Evolutionary conservation across 805 yeast genomes (phyloP), one percentile per base, ranked within the genome.

Genomic region (Candida hungchunana): DNA sequence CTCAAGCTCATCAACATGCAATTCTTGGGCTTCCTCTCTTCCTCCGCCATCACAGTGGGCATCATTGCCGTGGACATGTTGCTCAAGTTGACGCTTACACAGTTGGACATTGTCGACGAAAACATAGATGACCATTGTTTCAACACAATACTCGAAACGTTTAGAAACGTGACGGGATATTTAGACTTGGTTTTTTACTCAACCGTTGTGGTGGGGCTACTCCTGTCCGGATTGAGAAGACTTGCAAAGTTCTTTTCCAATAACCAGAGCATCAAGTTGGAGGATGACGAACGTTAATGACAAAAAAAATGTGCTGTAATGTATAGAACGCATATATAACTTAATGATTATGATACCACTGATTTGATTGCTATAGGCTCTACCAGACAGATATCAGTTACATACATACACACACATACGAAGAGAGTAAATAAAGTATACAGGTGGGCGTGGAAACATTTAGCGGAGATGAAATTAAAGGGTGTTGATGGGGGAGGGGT

Each of bases 1-100:
- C 29, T 48, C 12, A 46, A 44, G 27, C 31, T 48, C 17, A 31
- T 44, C 16, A 42, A 46, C 30, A 13, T 40, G 14, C 53, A 48
- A 28, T 48, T 48, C 31, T 39, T 42, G 32, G 53, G 51, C 2
- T 48, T 48, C 34, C 29, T 48, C n/a, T 21, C 39, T 6, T 35
- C 47, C 2, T 39, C 44, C 6, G 4, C 44, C 17, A 35, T 40
- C 17, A 37, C 45, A 4, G 14, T 43, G 4, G 44, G 33, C 1
- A 40, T 48, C 12, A 31, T 46, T 18, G 27, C 30, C 2, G 6
- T 35, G 13, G 48, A 48, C 29, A 16, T 40, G 18, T 6, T 46
- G 17, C 23, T 46, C 28, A 43, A 43, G 18, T 4, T 13, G 18
- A 27, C 43, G 6, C 24, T 46, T 16, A 43, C 39, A 0, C 37